Evolutionary conservation across 176 grass and related monocot genomes (phyloP).

Genomic region (Melocanna baccifera): DNA sequence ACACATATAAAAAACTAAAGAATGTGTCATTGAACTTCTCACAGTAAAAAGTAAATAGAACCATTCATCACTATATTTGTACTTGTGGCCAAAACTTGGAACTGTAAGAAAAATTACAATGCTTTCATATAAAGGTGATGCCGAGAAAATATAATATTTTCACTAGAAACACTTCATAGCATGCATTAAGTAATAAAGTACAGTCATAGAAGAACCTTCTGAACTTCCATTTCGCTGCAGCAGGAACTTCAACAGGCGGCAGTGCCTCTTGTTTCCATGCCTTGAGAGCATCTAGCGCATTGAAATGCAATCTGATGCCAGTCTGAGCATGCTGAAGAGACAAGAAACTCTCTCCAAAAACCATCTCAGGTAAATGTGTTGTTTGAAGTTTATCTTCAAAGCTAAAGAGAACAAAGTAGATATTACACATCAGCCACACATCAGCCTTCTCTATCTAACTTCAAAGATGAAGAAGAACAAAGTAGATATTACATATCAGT

Average conservation of each 20-base stretch:
- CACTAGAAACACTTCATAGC: not conserved
- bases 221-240: constrained; percentile 95
- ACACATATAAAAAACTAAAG: not conserved
- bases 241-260: constrained; percentile 89
- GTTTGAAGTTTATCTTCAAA: constrained; percentile 73
- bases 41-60: not conserved
- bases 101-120: not conserved
- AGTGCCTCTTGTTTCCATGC: constrained; percentile 86
- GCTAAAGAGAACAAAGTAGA: constrained; percentile 35
- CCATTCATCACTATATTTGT: not conserved
- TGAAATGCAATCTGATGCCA: constrained; percentile 71
- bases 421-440: not conserved
- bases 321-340: constrained; percentile 51
- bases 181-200: not conserved
- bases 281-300: constrained; percentile 83
- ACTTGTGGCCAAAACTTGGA: not conserved
- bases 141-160: not conserved
- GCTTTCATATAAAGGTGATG: constrained; percentile 13
- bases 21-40: not conserved
- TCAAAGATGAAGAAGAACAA: constrained; percentile 54
- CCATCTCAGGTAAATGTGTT: constrained; percentile 92
- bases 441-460: not conserved
- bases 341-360: constrained; percentile 84
- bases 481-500: not conserved
- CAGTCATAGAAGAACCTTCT: constrained; percentile 52